Evolutionary conservation across 2,329 filamentous ascomycete genomes (phyloP).

Genomic region (Coniella lustricola): DNA sequence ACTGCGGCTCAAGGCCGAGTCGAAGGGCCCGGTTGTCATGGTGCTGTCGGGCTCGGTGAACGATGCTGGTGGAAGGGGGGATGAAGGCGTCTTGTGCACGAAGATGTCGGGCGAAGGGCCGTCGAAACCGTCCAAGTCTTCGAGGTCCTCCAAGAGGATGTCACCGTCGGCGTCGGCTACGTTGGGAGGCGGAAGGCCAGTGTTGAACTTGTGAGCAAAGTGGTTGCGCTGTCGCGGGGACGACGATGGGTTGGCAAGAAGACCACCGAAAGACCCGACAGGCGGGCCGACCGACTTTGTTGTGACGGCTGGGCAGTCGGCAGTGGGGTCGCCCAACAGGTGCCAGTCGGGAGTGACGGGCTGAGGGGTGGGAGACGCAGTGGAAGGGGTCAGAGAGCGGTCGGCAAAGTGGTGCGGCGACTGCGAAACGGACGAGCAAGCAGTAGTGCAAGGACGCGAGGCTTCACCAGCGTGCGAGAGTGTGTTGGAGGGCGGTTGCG

Average conservation of each 20-base stretch:
- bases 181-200: conserved; percentile 17
- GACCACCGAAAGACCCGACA: conserved; percentile 20
- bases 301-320: conserved; percentile 21
- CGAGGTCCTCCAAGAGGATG: conserved; percentile 22
- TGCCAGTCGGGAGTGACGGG: conserved; percentile 36
- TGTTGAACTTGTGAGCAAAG: conserved; percentile 20
- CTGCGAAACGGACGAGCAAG: conserved; percentile 25
- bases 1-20: conserved; percentile 50
- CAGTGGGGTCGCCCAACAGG: conserved; percentile 17
- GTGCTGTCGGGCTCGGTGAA: conserved; percentile 33
- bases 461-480: conserved; percentile 19
- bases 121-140: conserved; percentile 24
- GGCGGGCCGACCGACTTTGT: conserved; percentile 15
- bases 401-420: conserved; percentile 18
- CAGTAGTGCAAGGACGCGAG: conserved; percentile 20
- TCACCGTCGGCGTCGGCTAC: conserved; percentile 19
- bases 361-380: conserved; percentile 35
- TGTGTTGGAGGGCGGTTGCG: no score
- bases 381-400: conserved; percentile 29
- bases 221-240: conserved; percentile 15
- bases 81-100: not conserved
- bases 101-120: not conserved
- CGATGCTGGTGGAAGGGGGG: conserved; percentile 16
- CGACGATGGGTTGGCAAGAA: conserved; percentile 21
- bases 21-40: conserved; percentile 56